phyloP scores from a whole-genome alignment of 2,329 filamentous ascomycete species.

The Macrophomina tecta region DNA sequence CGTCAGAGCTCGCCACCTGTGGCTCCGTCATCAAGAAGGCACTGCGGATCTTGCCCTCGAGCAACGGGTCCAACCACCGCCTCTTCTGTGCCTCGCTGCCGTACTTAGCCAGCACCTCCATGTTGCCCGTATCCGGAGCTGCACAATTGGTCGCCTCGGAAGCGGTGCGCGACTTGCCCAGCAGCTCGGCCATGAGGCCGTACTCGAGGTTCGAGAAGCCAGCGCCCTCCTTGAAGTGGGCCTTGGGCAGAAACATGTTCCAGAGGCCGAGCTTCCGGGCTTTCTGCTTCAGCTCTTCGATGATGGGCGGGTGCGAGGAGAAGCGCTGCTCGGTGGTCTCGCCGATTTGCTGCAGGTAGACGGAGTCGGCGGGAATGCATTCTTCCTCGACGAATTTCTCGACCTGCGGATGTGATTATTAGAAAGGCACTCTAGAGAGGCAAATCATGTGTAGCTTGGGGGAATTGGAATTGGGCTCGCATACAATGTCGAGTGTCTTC shows the following conservation, averaged over 20 bases:
- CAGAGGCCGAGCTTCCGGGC: conserved; percentile 85
- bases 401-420: conserved; percentile 61
- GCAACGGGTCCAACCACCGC: conserved; percentile 79
- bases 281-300: conserved; percentile 88
- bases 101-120: conserved; percentile 94
- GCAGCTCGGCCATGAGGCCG: conserved; percentile 93
- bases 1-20: conserved; percentile 85
- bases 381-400: conserved; percentile 97
- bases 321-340: conserved; percentile 74
- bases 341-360: conserved; percentile 81
- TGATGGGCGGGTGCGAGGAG: conserved; percentile 76
- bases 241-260: conserved; percentile 98
- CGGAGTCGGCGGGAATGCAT: conserved; percentile 75
- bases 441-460: not conserved
- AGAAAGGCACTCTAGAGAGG: conserved; percentile 41
- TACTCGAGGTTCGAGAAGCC: conserved; percentile 97
- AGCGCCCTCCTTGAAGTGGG: conserved; percentile 92
- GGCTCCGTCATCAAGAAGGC: conserved; percentile 96
- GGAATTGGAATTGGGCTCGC: conserved; percentile 28
- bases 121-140: conserved; percentile 91
- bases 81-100: conserved; percentile 85
- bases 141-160: conserved; percentile 80
- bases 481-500: conserved; percentile 77
- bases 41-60: conserved; percentile 84
- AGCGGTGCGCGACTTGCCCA: conserved; percentile 83